Conservation (phyloP, 768 basidiomycete genomes). For the Tephrocybe sp. region DNA sequence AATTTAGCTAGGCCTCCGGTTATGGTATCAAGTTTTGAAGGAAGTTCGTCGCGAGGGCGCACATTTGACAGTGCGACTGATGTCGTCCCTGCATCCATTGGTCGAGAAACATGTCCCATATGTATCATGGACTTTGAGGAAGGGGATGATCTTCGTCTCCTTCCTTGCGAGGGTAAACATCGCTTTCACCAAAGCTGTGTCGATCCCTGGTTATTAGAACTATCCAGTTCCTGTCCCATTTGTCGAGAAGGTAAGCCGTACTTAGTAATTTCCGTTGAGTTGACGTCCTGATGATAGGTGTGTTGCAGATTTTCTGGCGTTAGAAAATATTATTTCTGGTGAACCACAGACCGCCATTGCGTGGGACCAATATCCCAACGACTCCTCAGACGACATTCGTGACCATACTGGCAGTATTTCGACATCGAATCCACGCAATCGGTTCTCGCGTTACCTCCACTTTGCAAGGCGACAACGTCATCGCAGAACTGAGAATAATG, state of each 20-base stretch:
- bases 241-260: constrained; percentile 78
- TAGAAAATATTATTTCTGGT: constrained; percentile 54
- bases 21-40: constrained; percentile 15
- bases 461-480: constrained; percentile 41
- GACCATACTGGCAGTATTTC: constrained; percentile 13
- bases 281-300: too few species aligned
- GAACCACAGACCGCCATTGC: constrained; percentile 21
- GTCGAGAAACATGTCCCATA: constrained; percentile 88
- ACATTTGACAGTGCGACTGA: constrained; percentile 29
- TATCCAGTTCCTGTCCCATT: constrained; percentile 88
- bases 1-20: neutral
- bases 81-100: constrained; percentile 62
- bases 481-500: constrained; percentile 25
- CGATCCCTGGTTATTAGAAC: constrained; percentile 88
- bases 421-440: constrained; percentile 25
- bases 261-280: neutral
- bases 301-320: constrained; percentile 52
- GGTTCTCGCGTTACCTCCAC: constrained; percentile 58
- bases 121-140: constrained; percentile 94
- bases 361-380: constrained; percentile 17
- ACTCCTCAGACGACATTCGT: constrained; percentile 23
- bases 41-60: constrained; percentile 17
- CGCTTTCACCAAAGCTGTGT: constrained; percentile 88
- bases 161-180: constrained; percentile 91
- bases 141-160: constrained; percentile 85